These are phyloP conservation scores for Fagus crenata DNA, from an alignment of 306 rosid genomes.

Conservation along the genomic window DNA sequence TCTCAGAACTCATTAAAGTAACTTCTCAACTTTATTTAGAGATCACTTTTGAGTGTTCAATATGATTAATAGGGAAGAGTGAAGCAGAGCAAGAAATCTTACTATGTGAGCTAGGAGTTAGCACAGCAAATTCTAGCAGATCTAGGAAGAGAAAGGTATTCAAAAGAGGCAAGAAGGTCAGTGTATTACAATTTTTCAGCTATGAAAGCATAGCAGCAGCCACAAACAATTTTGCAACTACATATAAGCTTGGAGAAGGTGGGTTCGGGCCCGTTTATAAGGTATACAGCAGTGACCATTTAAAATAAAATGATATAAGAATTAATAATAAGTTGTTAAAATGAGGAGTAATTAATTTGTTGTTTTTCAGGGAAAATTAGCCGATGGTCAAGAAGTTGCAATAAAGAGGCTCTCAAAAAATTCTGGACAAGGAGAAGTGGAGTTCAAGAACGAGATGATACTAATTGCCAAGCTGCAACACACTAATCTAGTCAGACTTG, in stretches of 20 bases:
- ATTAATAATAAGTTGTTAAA: not conserved
- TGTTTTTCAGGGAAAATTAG: slow-evolving; percentile 29
- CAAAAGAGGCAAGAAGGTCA: not conserved
- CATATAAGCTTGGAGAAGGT: slow-evolving; percentile 27
- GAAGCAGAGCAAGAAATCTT: slow-evolving; percentile 10
- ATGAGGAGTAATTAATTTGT: too few species aligned
- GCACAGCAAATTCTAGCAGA: slow-evolving; percentile 4
- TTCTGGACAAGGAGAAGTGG: slow-evolving; percentile 31
- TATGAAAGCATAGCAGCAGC: slow-evolving; percentile 27
- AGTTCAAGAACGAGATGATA: slow-evolving; percentile 36
- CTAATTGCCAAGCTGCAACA: slow-evolving; percentile 36
- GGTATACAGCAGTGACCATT: slow-evolving; percentile 16
- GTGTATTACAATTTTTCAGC: slow-evolving; percentile 26
- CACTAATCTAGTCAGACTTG: slow-evolving; percentile 33
- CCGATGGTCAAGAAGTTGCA: slow-evolving; percentile 21
- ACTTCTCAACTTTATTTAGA: too few species aligned
- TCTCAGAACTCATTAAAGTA: not conserved
- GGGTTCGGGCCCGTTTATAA: slow-evolving; percentile 37
- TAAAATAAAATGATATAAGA: too few species aligned
- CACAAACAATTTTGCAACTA: slow-evolving; percentile 31
- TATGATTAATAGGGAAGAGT: slow-evolving; percentile 9
- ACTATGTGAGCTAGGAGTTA: slow-evolving; percentile 22
- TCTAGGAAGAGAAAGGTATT: slow-evolving; percentile 1
- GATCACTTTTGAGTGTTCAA: not conserved
- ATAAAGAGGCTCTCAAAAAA: slow-evolving; percentile 30